Percentiles rank a stretch among this genome's conserved stretches.
These are phyloP conservation scores for Tolypocladium ovalisporum DNA, from an alignment of 2,329 filamentous ascomycete species.

Conservation along the genomic window DNA sequence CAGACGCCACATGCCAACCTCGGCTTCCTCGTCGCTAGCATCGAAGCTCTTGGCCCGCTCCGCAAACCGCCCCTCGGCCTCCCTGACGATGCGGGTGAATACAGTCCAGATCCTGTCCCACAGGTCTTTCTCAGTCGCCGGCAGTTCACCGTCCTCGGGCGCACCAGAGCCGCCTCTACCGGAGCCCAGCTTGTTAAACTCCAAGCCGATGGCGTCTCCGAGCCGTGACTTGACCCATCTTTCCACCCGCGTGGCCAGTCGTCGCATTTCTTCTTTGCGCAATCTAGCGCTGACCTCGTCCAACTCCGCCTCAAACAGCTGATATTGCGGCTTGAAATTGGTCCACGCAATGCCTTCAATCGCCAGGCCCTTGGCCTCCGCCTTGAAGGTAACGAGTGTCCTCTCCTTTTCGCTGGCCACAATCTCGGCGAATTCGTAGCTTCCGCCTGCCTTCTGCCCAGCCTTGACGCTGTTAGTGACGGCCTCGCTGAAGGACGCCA, in stretches of 20 bases:
- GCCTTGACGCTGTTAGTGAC: conserved; percentile 80
- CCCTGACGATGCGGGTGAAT: conserved; percentile 71
- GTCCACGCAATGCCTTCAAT: conserved; percentile 82
- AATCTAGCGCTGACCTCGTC: conserved; percentile 77
- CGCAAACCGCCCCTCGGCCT: conserved; percentile 76
- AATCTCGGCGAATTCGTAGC: conserved; percentile 93
- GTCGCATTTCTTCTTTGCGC: conserved; percentile 91
- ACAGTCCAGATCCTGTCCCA: conserved; percentile 94
- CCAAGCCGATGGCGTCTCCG: conserved; percentile 76
- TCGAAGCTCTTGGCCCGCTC: conserved; percentile 90
- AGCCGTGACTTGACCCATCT: conserved; percentile 86
- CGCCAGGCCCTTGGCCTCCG: conserved; percentile 60
- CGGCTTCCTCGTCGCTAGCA: conserved; percentile 81
- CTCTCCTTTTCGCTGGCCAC: conserved; percentile 72
- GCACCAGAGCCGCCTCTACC: conserved; percentile 74
- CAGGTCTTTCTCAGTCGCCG: conserved; percentile 66
- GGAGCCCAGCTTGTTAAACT: conserved; percentile 93
- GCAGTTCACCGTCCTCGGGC: conserved; percentile 66
- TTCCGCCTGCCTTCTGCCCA: conserved; percentile 81
- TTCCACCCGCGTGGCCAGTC: conserved; percentile 81
- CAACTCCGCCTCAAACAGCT: conserved; percentile 79
- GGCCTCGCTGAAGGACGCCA: conserved; percentile 74
- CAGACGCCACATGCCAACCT: conserved; percentile 84
- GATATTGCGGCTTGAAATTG: conserved; percentile 69
- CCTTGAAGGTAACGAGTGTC: conserved; percentile 63